Evolutionary conservation across 805 yeast genomes (phyloP).

Genomic region (Candida boleticola): DNA sequence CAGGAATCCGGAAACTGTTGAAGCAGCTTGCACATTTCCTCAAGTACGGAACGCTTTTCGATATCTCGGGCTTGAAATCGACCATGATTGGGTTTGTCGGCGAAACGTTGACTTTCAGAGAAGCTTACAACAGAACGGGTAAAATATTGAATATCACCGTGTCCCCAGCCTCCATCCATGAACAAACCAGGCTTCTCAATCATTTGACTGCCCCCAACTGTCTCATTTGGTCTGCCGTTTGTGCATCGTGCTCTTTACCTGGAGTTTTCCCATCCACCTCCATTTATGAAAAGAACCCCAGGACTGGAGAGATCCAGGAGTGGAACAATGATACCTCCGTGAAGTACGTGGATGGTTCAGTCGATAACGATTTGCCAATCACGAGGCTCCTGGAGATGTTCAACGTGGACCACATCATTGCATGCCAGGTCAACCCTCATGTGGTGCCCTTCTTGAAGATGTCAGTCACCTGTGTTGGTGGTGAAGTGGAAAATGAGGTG

Average conservation of each 20-base stretch:
- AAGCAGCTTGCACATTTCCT: conserved; percentile 50
- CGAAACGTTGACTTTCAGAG: conserved; percentile 79
- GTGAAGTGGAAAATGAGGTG: conserved; percentile 60
- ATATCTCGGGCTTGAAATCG: conserved; percentile 62
- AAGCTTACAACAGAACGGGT: conserved; percentile 92
- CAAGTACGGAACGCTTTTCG: conserved; percentile 89
- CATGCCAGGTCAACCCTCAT: conserved; percentile 96
- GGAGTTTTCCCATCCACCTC: conserved; percentile 86
- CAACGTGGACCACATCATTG: conserved; percentile 94
- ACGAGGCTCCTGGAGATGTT: conserved; percentile 92
- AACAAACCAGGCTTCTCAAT: conserved; percentile 81
- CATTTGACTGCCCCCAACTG: conserved; percentile 81
- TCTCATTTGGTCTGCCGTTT: conserved; percentile 81
- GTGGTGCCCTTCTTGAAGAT: conserved; percentile 82
- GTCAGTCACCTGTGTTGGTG: conserved; percentile 67
- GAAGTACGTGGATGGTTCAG: conserved; percentile 93
- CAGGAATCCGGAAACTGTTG: conserved; percentile 14
- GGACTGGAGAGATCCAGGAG: conserved; percentile 68
- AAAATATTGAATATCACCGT: conserved; percentile 92
- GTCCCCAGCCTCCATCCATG: conserved; percentile 86
- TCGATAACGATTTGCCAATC: conserved; percentile 90
- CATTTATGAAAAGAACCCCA: conserved; percentile 76
- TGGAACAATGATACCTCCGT: conserved; percentile 77
- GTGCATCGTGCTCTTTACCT: conserved; percentile 94
- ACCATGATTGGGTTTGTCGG: conserved; percentile 83